Evolutionary conservation across 2,329 filamentous ascomycete genomes (phyloP).

Genomic region (Dothidotthia symphoricarpi): DNA sequence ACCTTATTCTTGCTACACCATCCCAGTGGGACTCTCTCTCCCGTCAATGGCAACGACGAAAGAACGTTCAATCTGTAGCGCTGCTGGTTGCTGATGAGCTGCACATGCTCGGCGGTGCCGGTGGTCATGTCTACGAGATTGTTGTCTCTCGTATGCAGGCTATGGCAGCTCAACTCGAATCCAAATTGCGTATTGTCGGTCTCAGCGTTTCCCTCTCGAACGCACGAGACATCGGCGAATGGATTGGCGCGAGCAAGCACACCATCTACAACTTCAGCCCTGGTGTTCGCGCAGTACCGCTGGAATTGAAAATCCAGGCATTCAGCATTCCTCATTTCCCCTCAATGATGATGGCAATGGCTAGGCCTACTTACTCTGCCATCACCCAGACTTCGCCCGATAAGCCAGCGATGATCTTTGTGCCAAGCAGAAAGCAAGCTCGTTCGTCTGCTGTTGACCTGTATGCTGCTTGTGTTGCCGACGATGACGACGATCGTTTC

Average conservation of each 20-base stretch:
- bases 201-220: conserved; percentile 91
- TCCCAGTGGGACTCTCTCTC: conserved; percentile 95
- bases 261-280: conserved; percentile 99
- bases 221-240: conserved; percentile 90
- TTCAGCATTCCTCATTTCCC: conserved; percentile 97
- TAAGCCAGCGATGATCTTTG: conserved; percentile 88
- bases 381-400: conserved; percentile 84
- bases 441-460: conserved; percentile 83
- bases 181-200: conserved; percentile 81
- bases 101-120: conserved; percentile 83
- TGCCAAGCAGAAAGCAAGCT: conserved; percentile 90
- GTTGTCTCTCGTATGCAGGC: conserved; percentile 98
- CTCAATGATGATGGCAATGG: conserved; percentile 98
- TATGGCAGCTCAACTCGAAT: conserved; percentile 83
- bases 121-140: conserved; percentile 90
- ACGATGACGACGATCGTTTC: conserved; percentile 92
- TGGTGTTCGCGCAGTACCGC: conserved; percentile 78
- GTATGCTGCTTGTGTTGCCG: conserved; percentile 79
- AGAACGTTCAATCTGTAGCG: conserved; percentile 87
- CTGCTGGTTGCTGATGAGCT: conserved; percentile 94
- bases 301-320: conserved; percentile 93
- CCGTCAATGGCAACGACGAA: conserved; percentile 92
- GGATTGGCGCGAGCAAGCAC: conserved; percentile 97
- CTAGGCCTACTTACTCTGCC: conserved; percentile 85
- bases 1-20: conserved; percentile 89